Percentiles rank a stretch among this genome's conserved stretches.
phyloP scores from a whole-genome alignment of 192 early-diverging fungal species.

The Backusella circina region DNA sequence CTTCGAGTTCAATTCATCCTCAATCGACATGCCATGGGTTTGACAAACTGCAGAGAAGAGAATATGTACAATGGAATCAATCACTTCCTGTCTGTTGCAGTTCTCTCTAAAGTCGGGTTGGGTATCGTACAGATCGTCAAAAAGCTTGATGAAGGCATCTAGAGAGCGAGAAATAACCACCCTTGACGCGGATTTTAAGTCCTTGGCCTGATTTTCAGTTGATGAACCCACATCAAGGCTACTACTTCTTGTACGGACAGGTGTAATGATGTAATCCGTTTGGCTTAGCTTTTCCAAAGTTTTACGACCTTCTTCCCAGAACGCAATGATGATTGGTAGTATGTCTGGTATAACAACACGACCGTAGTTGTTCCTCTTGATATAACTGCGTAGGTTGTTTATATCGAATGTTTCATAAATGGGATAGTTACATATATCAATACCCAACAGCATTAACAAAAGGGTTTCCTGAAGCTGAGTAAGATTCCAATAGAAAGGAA shows the following conservation, averaged over 20 bases:
- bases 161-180: background rate
- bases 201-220: background rate
- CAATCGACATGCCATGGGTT: constrained; percentile 35
- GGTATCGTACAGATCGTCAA: constrained; percentile 11
- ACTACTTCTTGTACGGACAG: background rate
- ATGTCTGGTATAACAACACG: constrained; percentile 41
- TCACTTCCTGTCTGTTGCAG: constrained; percentile 42
- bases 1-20: constrained; percentile 45
- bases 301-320: constrained; percentile 27
- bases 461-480: constrained; percentile 53
- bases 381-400: constrained; percentile 40
- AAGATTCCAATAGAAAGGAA: constrained; percentile 56
- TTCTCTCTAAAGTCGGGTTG: constrained; percentile 45
- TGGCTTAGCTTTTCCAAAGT: background rate
- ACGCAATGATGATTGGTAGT: constrained; percentile 40
- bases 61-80: constrained; percentile 49
- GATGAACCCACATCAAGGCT: background rate
- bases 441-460: constrained; percentile 49
- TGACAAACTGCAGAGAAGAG: constrained; percentile 52
- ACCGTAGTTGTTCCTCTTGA: constrained; percentile 29
- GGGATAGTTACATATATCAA: constrained; percentile 50
- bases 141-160: constrained; percentile 11
- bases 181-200: background rate
- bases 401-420: constrained; percentile 46
- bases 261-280: background rate